Evolutionary conservation across 306 rosid species (phyloP).

Genomic region (Fagus crenata): DNA sequence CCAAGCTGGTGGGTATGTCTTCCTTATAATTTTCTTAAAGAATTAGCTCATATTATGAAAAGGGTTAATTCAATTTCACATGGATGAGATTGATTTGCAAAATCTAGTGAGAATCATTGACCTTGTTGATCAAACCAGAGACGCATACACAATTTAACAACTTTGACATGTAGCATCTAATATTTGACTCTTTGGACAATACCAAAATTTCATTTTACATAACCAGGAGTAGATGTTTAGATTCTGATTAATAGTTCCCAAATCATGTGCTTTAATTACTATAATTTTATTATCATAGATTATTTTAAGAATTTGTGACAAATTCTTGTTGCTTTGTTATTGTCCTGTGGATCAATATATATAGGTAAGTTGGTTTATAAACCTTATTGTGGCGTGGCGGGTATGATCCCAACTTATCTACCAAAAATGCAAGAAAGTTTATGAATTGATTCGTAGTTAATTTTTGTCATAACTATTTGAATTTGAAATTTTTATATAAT

Average conservation of each 20-base stretch:
- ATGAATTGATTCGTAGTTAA: neutral
- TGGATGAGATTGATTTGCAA: neutral
- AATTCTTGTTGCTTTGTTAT: neutral
- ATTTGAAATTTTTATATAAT: neutral
- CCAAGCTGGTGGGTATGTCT: constrained; percentile 96
- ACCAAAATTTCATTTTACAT: neutral
- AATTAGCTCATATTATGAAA: neutral
- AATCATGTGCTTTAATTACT: neutral
- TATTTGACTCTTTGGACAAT: neutral
- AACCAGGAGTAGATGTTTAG: neutral
- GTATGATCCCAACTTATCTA: neutral
- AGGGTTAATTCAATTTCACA: neutral
- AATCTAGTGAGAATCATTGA: neutral
- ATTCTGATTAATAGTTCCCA: neutral
- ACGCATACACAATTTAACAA: neutral
- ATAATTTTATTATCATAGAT: neutral
- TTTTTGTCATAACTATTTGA: neutral
- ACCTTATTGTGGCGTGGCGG: neutral
- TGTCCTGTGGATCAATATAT: neutral
- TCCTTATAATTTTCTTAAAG: constrained; percentile 29
- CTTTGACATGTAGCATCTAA: neutral
- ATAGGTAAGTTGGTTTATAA: neutral
- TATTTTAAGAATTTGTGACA: neutral
- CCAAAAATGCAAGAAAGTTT: neutral
- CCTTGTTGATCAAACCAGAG: neutral